A percentile compares a stretch with the other conserved stretches of the same genome.
These are phyloP conservation scores for Sporothrix inflata DNA, from an alignment of 2,329 filamentous ascomycete genomes.

Conservation along the genomic window DNA sequence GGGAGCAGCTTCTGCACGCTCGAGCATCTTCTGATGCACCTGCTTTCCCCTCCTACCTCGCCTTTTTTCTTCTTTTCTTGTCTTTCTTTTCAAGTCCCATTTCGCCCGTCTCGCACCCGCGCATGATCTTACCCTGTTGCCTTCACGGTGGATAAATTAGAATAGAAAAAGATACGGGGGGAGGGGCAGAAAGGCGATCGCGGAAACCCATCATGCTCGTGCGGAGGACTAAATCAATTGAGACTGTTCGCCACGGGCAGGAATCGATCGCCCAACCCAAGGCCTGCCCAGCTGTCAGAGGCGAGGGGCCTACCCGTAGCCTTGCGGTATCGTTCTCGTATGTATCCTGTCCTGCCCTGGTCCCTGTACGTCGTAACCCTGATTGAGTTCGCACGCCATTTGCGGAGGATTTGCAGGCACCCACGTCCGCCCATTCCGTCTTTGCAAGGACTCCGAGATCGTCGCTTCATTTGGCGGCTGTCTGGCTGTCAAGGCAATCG, in stretches of 20 bases:
- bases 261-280: neutral
- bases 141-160: neutral
- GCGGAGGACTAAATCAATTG: neutral
- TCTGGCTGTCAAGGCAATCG: neutral
- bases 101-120: too few species aligned
- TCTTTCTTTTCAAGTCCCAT: too few species aligned
- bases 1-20: neutral
- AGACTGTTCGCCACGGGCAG: neutral
- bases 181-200: neutral
- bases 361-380: neutral
- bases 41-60: neutral
- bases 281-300: neutral
- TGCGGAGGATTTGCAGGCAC: neutral
- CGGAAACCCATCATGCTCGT: neutral
- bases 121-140: too few species aligned
- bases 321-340: neutral
- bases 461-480: neutral
- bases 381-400: neutral
- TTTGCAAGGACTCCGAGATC: neutral
- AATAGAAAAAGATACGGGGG: neutral
- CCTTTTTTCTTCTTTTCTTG: too few species aligned
- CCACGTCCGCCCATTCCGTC: neutral
- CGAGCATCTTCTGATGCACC: neutral
- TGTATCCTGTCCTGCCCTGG: neutral
- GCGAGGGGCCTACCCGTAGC: neutral